Percentiles rank a stretch among this genome's conserved stretches.
phyloP scores from a whole-genome alignment of 73 alveolate species.

The Symbiodinium natans region DNA sequence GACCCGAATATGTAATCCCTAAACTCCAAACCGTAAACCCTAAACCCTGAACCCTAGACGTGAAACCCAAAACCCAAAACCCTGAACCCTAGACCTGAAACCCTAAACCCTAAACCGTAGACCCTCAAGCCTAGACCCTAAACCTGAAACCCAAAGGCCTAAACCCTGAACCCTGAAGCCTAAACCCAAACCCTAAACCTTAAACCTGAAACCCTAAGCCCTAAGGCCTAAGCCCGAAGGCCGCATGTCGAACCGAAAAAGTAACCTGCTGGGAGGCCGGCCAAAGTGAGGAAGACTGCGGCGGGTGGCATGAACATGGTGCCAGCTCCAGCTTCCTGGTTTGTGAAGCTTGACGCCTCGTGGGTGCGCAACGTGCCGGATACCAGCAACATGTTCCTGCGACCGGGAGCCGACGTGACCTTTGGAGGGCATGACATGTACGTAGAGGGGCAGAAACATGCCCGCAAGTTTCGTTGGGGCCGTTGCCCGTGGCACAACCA shows the following conservation, averaged over 20 bases:
- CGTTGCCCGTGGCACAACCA: background rate
- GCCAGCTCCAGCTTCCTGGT: no score
- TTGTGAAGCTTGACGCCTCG: background rate
- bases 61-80: background rate
- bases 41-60: no score
- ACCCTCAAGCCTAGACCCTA: background rate
- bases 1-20: no score
- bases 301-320: no score
- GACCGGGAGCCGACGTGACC: background rate
- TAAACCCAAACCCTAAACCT: background rate
- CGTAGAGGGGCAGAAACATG: background rate
- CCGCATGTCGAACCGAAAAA: background rate
- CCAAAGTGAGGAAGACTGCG: no score
- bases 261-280: no score
- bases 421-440: background rate
- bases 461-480: background rate
- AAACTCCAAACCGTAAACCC: background rate
- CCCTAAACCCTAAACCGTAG: no score
- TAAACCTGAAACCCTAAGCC: background rate
- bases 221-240: background rate
- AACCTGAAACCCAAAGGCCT: no score
- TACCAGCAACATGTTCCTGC: background rate
- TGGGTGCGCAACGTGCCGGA: background rate
- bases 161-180: no score
- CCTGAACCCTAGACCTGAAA: background rate